Evolutionary conservation across 768 basidiomycete species (phyloP), one percentile per base, ranked within the genome.

Genomic region (Ramaria rubella): DNA sequence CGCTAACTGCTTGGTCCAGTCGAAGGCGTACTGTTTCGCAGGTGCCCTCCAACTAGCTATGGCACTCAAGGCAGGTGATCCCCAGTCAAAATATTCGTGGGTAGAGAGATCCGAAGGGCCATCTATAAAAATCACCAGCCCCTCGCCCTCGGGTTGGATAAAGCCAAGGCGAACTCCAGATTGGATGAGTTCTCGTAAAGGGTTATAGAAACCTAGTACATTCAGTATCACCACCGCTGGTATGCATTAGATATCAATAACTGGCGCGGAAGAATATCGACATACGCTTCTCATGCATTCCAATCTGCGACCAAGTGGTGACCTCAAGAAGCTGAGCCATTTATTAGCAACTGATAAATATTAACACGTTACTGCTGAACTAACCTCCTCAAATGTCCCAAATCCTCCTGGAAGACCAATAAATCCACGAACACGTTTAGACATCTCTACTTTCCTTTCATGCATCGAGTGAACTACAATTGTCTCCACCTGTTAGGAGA

Each of bases 331-430:
- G 72, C 87, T 91, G 61, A 4, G 40, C 33, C 27, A 45, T 43
- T 40, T 30, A 57, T 64, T n/a, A n/a, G n/a, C n/a, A n/a, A n/a
- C 34, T 17, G 34, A 36, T 36, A 8, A 36, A 8, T 8, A 36
- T 36, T 36, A 36, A 17, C 34, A 36, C 8, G 34, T 8, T 8
- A 19, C 3, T 15, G 8, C n/a, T 29, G 8, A 14, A 23, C 68
- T 58, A 29, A 86, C 89, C 79, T 97, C 95, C 71, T 99, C 96
- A 60, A 92, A 90, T 0, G 94, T 97, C 9, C 95, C 95, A 65
- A 83, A 96, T 0, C 95, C 95, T 19, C 95, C 95, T 1, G 95
- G 94, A 19, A 99, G 73, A 11, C 85, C 90, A 46, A 97, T 73
- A 63, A 99, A 99, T 0, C 84, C 94, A 17, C 79, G 77, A 0